phyloP scores from a whole-genome alignment of 306 rosid species.

The Lablab purpureus region DNA sequence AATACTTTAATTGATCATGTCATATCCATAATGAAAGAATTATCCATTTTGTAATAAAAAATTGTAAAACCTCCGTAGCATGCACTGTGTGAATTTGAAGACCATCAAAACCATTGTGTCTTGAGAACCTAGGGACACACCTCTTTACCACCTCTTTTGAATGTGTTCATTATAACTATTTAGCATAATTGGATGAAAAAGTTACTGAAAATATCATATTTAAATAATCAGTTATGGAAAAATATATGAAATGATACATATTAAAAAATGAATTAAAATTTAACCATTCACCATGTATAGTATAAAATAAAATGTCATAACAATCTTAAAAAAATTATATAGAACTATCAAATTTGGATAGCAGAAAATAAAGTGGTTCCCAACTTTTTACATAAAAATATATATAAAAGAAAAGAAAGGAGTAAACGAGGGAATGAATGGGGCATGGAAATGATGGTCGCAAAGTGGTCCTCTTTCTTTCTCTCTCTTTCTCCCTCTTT shows the following conservation, averaged over 20 bases:
- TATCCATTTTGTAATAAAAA: background rate
- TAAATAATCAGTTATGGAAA: background rate
- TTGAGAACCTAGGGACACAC: too few species aligned
- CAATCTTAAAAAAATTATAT: too few species aligned
- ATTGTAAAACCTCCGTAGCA: too few species aligned
- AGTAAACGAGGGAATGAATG: constrained; percentile 45
- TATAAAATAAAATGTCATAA: too few species aligned
- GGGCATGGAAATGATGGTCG: constrained; percentile 51
- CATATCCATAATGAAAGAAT: background rate
- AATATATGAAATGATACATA: too few species aligned
- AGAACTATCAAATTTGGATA: background rate
- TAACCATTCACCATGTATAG: background rate
- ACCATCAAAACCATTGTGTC: too few species aligned
- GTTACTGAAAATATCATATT: background rate
- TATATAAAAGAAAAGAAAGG: background rate
- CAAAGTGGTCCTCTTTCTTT: constrained; percentile 56
- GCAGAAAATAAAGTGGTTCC: constrained; percentile 28
- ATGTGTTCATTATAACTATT: background rate
- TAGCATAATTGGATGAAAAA: background rate
- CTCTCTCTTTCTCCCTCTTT: constrained; percentile 7
- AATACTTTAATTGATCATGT: background rate
- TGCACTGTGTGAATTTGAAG: too few species aligned
- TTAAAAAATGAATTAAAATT: too few species aligned
- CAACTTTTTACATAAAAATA: constrained; percentile 24
- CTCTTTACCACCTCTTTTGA: background rate